These are phyloP conservation scores for Yarrowia sp. DNA, from an alignment of 805 yeast genomes.

Conservation along the genomic window DNA sequence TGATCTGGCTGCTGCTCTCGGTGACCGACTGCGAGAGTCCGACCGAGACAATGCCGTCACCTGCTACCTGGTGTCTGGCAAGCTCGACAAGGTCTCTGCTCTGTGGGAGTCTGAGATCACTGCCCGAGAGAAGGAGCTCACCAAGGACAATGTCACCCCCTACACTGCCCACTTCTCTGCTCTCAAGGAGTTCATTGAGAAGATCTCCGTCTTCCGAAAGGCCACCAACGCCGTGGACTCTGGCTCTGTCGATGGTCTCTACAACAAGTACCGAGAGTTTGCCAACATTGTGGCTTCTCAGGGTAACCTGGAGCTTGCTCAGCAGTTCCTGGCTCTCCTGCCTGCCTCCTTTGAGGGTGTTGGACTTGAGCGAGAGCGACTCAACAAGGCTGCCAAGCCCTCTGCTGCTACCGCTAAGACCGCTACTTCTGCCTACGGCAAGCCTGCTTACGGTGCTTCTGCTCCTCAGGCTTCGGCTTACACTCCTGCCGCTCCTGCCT, in stretches of 20 bases:
- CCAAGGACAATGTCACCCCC: conserved; percentile 57
- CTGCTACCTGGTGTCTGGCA: conserved; percentile 80
- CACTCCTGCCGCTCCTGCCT: conserved; percentile 36
- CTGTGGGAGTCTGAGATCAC: conserved; percentile 85
- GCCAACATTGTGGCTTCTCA: conserved; percentile 77
- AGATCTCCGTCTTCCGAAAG: conserved; percentile 75
- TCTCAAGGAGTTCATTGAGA: conserved; percentile 80
- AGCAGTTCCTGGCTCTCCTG: conserved; percentile 67
- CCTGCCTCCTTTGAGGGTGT: conserved; percentile 79
- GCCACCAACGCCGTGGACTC: conserved; percentile 47
- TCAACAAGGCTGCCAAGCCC: conserved; percentile 65
- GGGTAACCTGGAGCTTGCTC: conserved; percentile 86
- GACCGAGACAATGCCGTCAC: conserved; percentile 76
- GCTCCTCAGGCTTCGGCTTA: conserved; percentile 40
- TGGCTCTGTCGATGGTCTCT: conserved; percentile 49
- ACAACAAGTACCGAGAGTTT: conserved; percentile 77
- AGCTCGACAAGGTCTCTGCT: conserved; percentile 75
- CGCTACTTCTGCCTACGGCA: conserved; percentile 24
- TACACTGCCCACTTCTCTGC: conserved; percentile 86
- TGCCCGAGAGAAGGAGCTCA: conserved; percentile 53
- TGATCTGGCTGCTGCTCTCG: conserved; percentile 66
- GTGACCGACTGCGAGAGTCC: conserved; percentile 71
- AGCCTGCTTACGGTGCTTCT: conserved; percentile 38
- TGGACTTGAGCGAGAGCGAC: conserved; percentile 82
- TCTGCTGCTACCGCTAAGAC: conserved; percentile 43